Percentiles rank a stretch among this genome's conserved stretches.
phyloP scores from a whole-genome alignment of 1,284 basidiomycete species.

The Baeospora myosura region DNA sequence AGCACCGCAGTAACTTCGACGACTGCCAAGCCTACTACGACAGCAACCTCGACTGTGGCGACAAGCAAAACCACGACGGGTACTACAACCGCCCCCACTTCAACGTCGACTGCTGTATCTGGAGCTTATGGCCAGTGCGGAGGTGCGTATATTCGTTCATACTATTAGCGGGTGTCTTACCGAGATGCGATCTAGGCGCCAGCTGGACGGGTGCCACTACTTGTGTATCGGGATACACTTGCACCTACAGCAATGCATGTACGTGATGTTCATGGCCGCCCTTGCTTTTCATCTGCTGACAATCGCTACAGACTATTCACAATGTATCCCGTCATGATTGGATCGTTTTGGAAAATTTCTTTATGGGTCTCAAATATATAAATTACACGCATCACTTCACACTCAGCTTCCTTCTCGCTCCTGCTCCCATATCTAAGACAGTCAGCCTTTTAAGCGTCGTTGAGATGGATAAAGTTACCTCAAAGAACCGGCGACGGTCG shows the following conservation, averaged over 20 bases:
- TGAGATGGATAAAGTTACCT: conserved; percentile 30
- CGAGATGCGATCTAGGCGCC: conserved; percentile 16
- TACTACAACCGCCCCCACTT: conserved; percentile 19
- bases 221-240: conserved; percentile 36
- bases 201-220: conserved; percentile 40
- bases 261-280: conserved; percentile 14
- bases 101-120: conserved; percentile 20
- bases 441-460: conserved; percentile 3
- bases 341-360: conserved; percentile 2
- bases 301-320: conserved; percentile 33
- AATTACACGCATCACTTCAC: conserved; percentile 6
- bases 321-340: conserved; percentile 32
- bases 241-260: conserved; percentile 34
- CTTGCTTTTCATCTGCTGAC: background rate
- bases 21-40: conserved; percentile 4
- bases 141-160: conserved; percentile 18
- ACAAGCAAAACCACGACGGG: conserved; percentile 9
- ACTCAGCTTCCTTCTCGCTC: conserved; percentile 17
- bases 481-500: conserved; percentile 61
- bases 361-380: conserved; percentile 4
- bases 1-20: conserved; percentile 3
- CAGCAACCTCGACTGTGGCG: conserved; percentile 5
- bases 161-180: conserved; percentile 3
- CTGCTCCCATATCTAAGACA: conserved; percentile 38
- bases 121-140: conserved; percentile 42